Percentiles rank a stretch among this genome's conserved stretches.
phyloP scores from a whole-genome alignment of 139 green algal species.

The Diplosphaera chodatii region DNA sequence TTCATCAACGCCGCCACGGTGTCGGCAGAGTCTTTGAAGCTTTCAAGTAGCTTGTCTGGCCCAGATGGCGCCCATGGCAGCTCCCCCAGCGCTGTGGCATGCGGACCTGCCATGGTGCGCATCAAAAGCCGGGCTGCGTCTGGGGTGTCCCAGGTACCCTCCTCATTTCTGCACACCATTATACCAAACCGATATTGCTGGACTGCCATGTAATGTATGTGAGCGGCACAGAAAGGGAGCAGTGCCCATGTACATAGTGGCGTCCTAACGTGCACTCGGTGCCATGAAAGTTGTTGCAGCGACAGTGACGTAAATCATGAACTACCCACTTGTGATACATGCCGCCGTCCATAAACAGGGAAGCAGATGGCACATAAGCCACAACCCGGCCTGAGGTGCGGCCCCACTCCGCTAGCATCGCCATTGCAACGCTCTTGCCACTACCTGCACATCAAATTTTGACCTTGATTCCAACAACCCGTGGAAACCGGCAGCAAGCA shows the following conservation, averaged over 20 bases:
- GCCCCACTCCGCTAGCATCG: constrained; percentile 45
- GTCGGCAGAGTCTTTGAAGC: too few species aligned
- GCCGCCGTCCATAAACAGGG: constrained; percentile 42
- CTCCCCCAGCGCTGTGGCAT: constrained; percentile 29
- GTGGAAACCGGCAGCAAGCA: too few species aligned
- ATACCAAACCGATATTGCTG: not conserved
- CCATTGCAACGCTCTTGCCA: constrained; percentile 62
- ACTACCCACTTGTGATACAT: constrained; percentile 23
- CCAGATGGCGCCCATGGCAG: constrained; percentile 1
- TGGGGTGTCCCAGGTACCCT: constrained; percentile 55
- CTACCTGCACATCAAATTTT: constrained; percentile 25
- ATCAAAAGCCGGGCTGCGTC: constrained; percentile 53
- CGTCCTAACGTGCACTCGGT: too few species aligned
- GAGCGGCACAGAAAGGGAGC: too few species aligned
- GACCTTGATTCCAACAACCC: too few species aligned
- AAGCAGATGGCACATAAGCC: constrained; percentile 60
- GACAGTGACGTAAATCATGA: too few species aligned
- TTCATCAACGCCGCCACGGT: too few species aligned
- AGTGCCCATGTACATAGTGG: too few species aligned
- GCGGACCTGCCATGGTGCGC: constrained; percentile 24
- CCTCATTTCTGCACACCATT: constrained; percentile 1
- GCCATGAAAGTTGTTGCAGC: too few species aligned
- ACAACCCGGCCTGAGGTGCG: constrained; percentile 48
- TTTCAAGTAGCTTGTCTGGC: too few species aligned
- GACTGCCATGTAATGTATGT: too few species aligned